Evolutionary conservation across 768 basidiomycete species (phyloP), one percentile per base, ranked within the genome.

Genomic region (Lactifluus volemus): DNA sequence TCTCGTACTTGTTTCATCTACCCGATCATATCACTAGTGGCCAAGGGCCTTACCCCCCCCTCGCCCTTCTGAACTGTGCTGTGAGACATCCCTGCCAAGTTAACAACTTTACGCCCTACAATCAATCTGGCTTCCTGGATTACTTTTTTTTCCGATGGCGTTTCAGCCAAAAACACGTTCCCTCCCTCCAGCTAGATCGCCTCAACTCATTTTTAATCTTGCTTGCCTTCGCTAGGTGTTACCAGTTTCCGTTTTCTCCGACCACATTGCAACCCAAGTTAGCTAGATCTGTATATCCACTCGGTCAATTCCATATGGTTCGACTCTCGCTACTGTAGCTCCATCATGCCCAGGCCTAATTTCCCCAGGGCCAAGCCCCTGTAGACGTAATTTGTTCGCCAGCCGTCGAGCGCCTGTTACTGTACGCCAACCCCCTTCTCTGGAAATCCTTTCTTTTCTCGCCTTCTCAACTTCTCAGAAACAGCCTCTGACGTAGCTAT

Each of bases 401-500:
- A 58, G 56, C 29, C 42, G 39, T 54, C 17, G 57, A 49, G 57
- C 61, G 61, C 61, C 14, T 53, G 25, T 44, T 36, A 19, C 32
- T 15, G 29, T 19, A 32, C 29, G 19, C 39, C 25, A 38, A 44
- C 52, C 6, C 25, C 44, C 47, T 58, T 53, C 47, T 42, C 21
- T 49, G 41, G 61, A 58, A 54, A 53, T 21, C 19, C 17, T 25
- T 17, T 25, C 25, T 32, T 36, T 51, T 51, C 55, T 45, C 38
- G 25, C 4, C 38, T 61, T 50, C 44, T 32, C 50, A 47, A 55
- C 38, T 61, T 50, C 44, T 32, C 50, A 47, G 60, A 57, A 25
- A 55, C 49, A 48, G 34, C 39, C 52, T 53, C 61, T 63, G 61
- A 63, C 61, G 61, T 63, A 63, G 61, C 56, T 51, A 45, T 38